Evolutionary conservation across 257 asterid species (phyloP).

Genomic region (Salvia miltiorrhiza): DNA sequence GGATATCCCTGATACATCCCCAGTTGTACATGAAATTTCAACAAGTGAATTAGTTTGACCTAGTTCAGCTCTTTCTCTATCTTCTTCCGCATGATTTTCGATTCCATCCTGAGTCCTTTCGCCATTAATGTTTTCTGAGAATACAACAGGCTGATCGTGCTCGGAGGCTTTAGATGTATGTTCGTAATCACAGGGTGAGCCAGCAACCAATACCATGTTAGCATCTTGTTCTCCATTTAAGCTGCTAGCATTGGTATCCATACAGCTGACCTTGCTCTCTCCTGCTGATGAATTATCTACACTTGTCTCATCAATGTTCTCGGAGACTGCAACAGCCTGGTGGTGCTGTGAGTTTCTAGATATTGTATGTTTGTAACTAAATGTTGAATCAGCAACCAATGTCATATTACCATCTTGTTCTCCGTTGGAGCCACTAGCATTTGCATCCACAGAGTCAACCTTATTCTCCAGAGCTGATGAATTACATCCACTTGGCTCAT

Average conservation of each 20-base stretch:
- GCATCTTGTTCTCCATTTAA: conserved; percentile 36
- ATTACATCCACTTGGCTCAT: conserved; percentile 33
- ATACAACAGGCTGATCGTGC: conserved; percentile 29
- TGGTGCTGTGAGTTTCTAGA: conserved; percentile 28
- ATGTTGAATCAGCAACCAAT: conserved; percentile 27
- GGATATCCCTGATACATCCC: conserved; percentile 10
- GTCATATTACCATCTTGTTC: conserved; percentile 31
- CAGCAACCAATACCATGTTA: conserved; percentile 21
- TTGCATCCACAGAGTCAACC: conserved; percentile 22
- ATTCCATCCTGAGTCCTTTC: conserved; percentile 26
- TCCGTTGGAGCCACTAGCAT: conserved; percentile 23
- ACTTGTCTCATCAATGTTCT: conserved; percentile 31
- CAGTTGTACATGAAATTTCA: conserved; percentile 15
- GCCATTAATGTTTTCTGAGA: conserved; percentile 27
- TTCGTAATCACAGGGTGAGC: conserved; percentile 26
- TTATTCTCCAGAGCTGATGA: conserved; percentile 37
- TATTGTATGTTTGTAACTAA: conserved; percentile 21
- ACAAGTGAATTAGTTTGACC: conserved; percentile 23
- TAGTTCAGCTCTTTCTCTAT: conserved; percentile 33
- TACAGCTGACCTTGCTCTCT: conserved; percentile 33
- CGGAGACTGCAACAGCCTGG: conserved; percentile 33
- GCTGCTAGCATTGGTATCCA: conserved; percentile 17
- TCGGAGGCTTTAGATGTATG: conserved; percentile 26
- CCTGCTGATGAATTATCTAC: conserved; percentile 30
- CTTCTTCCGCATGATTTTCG: conserved; percentile 26